A percentile compares a stretch with the other conserved stretches of the same genome.
Conservation (phyloP, 2,329 filamentous ascomycete genomes). For the Diaporthe destruens region DNA sequence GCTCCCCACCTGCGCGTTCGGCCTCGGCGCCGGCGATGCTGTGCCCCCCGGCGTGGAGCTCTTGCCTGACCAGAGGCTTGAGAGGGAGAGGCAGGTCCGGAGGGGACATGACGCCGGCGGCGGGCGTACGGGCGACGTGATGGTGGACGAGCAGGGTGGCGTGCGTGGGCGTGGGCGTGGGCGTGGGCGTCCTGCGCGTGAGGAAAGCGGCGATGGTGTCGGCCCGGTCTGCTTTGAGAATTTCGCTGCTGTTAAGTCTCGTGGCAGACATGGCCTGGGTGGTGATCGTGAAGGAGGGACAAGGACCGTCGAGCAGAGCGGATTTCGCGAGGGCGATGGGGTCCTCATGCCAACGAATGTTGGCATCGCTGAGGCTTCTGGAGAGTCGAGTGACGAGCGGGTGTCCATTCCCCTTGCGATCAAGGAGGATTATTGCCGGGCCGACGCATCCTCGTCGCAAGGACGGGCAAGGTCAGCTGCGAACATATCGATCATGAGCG, state of each 20-base stretch:
- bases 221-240: constrained; percentile 56
- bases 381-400: background rate
- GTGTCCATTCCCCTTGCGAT: background rate
- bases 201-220: background rate
- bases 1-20: constrained; percentile 49
- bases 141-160: background rate
- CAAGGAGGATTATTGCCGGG: background rate
- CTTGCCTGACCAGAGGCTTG: constrained; percentile 65
- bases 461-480: background rate
- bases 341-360: too few species aligned
- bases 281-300: constrained; percentile 37
- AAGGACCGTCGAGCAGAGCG: background rate
- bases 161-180: too few species aligned
- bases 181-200: background rate
- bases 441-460: background rate
- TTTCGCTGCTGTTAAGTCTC: constrained; percentile 66
- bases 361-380: background rate
- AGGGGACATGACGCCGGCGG: constrained; percentile 47
- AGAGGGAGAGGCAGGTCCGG: constrained; percentile 63
- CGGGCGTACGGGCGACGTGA: background rate
- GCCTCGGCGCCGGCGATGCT: constrained; percentile 39
- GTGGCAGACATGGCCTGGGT: constrained; percentile 59
- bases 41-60: constrained; percentile 54
- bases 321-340: background rate
- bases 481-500: background rate